Conservation (phyloP, 2,329 filamentous ascomycete species). For the Xylaria sp. region DNA sequence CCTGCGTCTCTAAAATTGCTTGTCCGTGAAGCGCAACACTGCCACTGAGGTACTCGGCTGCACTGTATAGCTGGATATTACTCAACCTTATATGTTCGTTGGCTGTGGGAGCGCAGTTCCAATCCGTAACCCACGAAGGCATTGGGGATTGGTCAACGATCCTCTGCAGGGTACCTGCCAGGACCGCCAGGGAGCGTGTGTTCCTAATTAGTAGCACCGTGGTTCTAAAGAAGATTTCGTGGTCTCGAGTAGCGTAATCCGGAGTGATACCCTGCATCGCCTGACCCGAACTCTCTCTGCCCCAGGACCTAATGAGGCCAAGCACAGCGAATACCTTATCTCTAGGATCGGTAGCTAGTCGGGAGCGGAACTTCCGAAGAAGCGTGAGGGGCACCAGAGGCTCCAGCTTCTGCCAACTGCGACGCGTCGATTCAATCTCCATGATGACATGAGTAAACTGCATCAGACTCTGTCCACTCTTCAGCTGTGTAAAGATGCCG, state of each 20-base stretch:
- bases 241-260: conserved; percentile 30
- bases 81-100: conserved; percentile 37
- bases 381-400: conserved; percentile 35
- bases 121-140: conserved; percentile 41
- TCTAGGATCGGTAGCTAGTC: conserved; percentile 35
- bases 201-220: conserved; percentile 36
- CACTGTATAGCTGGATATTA: conserved; percentile 32
- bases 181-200: conserved; percentile 34
- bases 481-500: conserved; percentile 29
- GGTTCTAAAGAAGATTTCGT: conserved; percentile 29
- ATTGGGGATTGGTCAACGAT: background rate
- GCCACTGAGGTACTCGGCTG: conserved; percentile 25
- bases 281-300: conserved; percentile 28
- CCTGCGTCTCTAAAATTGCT: conserved; percentile 36
- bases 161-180: conserved; percentile 35
- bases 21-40: conserved; percentile 34
- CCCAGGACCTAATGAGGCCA: conserved; percentile 39
- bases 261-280: conserved; percentile 27
- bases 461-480: conserved; percentile 33
- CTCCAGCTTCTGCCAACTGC: conserved; percentile 25
- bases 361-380: conserved; percentile 39
- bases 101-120: conserved; percentile 29
- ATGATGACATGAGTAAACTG: conserved; percentile 35
- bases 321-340: conserved; percentile 42
- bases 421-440: conserved; percentile 39